Base-by-base conservation (phyloP, 169 alveolate species). In the Amoebophrya sp. region DNA sequence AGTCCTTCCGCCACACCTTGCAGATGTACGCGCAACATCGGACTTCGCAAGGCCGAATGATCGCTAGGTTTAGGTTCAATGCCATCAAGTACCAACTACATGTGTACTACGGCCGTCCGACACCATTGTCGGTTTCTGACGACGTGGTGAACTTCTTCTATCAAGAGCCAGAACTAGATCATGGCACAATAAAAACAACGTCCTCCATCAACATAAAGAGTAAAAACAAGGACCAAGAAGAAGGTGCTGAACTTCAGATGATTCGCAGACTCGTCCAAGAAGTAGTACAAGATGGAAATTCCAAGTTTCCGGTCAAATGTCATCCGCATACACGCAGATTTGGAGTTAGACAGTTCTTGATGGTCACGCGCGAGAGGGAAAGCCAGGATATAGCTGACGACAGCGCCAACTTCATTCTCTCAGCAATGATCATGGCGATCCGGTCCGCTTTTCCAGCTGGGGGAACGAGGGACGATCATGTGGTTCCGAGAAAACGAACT, bases 101-200 rank as follows among this genome's bases (percentile, higher is more conserved):
- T 26, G 83, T 65, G 83, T 65, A 65, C 83, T 65, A 65, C 83
- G 83, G 83, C 36, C 12, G 83, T 10, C 83, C 83, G 83, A 10
- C 26, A 6, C 83, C 83, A 18, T 36, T 65, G 36, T 1, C 2
- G 33, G 83, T 65, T 29, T 26, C 36, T 6, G 83, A 65, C 26
- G 76, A 10, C 76, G n/a, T 53, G 76, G 76, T 10, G 76, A 14
- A 53, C 76, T 53, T 14, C 76, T 53, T 23, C 10, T 53, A 10
- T 23, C 76, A 10, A 53, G 23, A 53, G n/a, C 76, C 23, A 53
- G 65, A 47, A 18, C 65, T 47, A 18, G 6, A 12, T 47, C 65
- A 47, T 47, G 65, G 65, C 65, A 18, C 29, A 6, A 18, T 6
- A 18, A 6, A 6, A 6, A 47, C 65, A 47, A 47, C 65, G 65